Percentiles rank a stretch among this genome's conserved stretches.
Evolutionary conservation across 305 asterid genomes (phyloP).

Genomic region (Andrographis paniculata): DNA sequence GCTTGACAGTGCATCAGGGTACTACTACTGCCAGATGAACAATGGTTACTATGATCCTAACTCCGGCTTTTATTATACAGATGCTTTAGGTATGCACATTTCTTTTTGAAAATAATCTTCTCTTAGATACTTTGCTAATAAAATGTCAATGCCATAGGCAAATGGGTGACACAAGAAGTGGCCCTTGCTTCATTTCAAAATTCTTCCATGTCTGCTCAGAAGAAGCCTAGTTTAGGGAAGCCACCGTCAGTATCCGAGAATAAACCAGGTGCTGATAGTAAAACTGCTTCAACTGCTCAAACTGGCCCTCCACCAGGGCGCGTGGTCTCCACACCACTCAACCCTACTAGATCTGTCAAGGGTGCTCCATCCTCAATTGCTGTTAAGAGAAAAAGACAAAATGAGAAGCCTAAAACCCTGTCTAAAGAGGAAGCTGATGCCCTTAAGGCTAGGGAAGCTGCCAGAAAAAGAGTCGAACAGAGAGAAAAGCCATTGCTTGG

Average conservation of each 20-base stretch:
- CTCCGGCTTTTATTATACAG: slow-evolving; percentile 90
- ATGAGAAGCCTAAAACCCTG: slow-evolving; percentile 66
- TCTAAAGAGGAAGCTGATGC: slow-evolving; percentile 88
- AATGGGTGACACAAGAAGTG: slow-evolving; percentile 87
- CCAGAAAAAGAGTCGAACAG: slow-evolving; percentile 74
- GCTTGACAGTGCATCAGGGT: slow-evolving; percentile 67
- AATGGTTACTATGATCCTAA: slow-evolving; percentile 77
- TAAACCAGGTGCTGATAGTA: slow-evolving; percentile 28
- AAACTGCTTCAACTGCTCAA: slow-evolving; percentile 35
- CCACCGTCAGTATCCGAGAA: slow-evolving; percentile 26
- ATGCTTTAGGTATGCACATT: slow-evolving; percentile 53
- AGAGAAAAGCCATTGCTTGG: slow-evolving; percentile 83
- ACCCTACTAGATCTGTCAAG: slow-evolving; percentile 57
- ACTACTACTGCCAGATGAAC: slow-evolving; percentile 51
- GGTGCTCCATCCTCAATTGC: slow-evolving; percentile 68
- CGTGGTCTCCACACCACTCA: slow-evolving; percentile 44
- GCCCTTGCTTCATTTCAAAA: slow-evolving; percentile 51
- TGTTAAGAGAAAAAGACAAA: slow-evolving; percentile 59
- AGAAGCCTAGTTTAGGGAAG: slow-evolving; percentile 37
- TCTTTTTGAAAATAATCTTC: slow-evolving; percentile 9
- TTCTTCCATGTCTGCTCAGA: slow-evolving; percentile 42
- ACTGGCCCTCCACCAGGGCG: slow-evolving; percentile 70
- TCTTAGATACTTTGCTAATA: slow-evolving; percentile 8
- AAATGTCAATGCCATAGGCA: slow-evolving; percentile 39
- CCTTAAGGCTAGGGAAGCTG: slow-evolving; percentile 86